Conservation (phyloP, 2,329 filamentous ascomycete genomes). For the Sodiomyces alkalinus region DNA sequence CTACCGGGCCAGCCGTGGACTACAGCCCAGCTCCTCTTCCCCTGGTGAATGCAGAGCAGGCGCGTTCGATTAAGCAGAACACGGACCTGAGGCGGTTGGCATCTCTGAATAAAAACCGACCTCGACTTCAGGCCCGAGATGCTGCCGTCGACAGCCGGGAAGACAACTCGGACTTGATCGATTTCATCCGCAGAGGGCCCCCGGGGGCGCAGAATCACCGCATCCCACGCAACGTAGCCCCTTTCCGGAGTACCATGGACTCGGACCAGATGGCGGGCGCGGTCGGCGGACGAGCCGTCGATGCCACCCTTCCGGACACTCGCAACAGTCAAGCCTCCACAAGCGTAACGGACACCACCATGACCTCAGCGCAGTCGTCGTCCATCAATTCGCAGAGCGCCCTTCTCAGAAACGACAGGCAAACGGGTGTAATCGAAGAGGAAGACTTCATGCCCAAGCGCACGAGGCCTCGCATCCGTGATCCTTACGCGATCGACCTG, state of each 20-base stretch:
- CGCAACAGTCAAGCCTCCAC: conserved; percentile 42
- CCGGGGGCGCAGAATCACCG: conserved; percentile 44
- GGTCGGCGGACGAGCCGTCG: conserved; percentile 38
- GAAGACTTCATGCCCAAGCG: conserved; percentile 48
- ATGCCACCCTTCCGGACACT: conserved; percentile 40
- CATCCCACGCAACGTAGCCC: conserved; percentile 70
- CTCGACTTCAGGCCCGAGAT: conserved; percentile 55
- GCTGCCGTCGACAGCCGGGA: conserved; percentile 45
- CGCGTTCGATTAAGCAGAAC: conserved; percentile 20
- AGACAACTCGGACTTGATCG: conserved; percentile 76
- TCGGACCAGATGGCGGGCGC: conserved; percentile 56
- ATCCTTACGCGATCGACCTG: conserved; percentile 86
- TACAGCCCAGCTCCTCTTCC: conserved; percentile 18
- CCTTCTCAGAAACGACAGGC: conserved; percentile 32
- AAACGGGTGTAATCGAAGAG: conserved; percentile 28
- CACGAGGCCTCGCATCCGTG: conserved; percentile 63
- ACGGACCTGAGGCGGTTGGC: conserved; percentile 21
- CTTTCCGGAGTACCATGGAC: conserved; percentile 74
- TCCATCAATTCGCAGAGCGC: conserved; percentile 63
- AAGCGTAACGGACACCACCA: conserved; percentile 40
- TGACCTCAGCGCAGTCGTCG: conserved; percentile 45
- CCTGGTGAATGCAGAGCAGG: too few relatives aligned
- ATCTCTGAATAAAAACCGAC: conserved; percentile 25
- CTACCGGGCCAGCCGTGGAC: conserved; percentile 55
- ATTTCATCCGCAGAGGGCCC: conserved; percentile 85